Evolutionary conservation across 78 protist species (phyloP).

Genomic region (Salpingoeca rosetta): DNA sequence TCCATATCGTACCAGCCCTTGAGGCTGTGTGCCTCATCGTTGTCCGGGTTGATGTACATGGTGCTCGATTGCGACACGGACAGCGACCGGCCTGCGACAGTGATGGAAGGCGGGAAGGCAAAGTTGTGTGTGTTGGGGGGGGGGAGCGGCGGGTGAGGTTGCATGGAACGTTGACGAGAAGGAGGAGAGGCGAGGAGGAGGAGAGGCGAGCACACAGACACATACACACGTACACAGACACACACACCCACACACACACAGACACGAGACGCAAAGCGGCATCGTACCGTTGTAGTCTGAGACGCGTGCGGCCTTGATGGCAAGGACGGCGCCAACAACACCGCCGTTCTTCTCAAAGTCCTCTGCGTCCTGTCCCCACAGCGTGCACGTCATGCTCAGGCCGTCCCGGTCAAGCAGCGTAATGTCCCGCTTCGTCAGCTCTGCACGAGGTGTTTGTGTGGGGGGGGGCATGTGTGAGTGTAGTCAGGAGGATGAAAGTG

Average conservation of each 20-base stretch:
- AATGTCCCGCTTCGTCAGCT: not conserved
- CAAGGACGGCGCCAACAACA: not conserved
- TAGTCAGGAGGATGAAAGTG: too few relatives aligned
- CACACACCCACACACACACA: too few relatives aligned
- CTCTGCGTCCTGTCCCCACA: not conserved
- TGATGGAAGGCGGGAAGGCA: too few relatives aligned
- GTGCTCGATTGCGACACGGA: not conserved
- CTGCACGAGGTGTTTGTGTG: too few relatives aligned
- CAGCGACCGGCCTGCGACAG: not conserved
- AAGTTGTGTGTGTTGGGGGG: too few relatives aligned
- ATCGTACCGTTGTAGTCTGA: not conserved
- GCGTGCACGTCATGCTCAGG: not conserved
- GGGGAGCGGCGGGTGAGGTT: too few relatives aligned
- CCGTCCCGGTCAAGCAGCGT: not conserved
- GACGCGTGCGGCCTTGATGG: not conserved
- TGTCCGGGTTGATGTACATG: not conserved
- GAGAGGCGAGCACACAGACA: not conserved
- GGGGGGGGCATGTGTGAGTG: too few relatives aligned
- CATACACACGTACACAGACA: not conserved
- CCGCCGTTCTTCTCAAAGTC: not conserved
- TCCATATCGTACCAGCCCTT: not conserved
- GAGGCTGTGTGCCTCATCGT: not conserved
- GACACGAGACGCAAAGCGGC: too few relatives aligned
- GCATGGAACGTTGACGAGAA: too few relatives aligned
- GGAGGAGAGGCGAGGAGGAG: not conserved